Evolutionary conservation across 1,284 basidiomycete genomes (phyloP).

Genomic region (Sparassis latifolia): DNA sequence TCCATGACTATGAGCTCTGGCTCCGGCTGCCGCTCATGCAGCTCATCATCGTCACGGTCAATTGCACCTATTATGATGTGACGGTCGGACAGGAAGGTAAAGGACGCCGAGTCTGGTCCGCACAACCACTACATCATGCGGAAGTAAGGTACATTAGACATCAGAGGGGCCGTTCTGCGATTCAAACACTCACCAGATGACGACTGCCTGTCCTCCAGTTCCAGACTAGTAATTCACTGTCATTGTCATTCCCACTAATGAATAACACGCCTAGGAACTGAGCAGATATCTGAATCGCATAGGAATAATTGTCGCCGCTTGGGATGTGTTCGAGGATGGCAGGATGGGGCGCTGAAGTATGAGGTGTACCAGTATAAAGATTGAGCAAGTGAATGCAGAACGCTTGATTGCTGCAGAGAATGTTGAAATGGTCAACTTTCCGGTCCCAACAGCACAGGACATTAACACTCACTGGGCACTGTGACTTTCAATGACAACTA

Average conservation of each 20-base stretch:
- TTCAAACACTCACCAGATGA: constrained; percentile 32
- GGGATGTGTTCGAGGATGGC: constrained; percentile 27
- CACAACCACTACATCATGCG: constrained; percentile 15
- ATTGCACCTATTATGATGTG: constrained; percentile 31
- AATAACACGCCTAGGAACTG: constrained; percentile 45
- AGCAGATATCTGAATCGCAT: constrained; percentile 42
- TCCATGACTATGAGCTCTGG: constrained; percentile 27
- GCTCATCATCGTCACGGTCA: constrained; percentile 2
- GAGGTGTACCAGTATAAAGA: constrained; percentile 39
- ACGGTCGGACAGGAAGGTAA: constrained; percentile 39
- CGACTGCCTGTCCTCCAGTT: constrained; percentile 49
- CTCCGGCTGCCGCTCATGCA: constrained; percentile 4
- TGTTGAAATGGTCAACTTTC: neutral
- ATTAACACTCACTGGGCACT: constrained; percentile 4
- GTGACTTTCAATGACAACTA: constrained; percentile 41
- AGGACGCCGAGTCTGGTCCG: constrained; percentile 32
- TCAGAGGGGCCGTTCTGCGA: no score
- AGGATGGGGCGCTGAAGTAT: constrained; percentile 34
- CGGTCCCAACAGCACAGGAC: neutral
- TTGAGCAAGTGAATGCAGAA: constrained; percentile 38
- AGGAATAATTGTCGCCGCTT: constrained; percentile 19
- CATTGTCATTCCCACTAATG: constrained; percentile 19
- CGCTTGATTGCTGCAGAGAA: constrained; percentile 1
- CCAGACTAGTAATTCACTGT: constrained; percentile 49
- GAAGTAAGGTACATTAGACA: neutral